Percentiles rank a stretch among this genome's conserved stretches.
phyloP scores from a whole-genome alignment of 306 rosid genomes.

The Sechiopsis laciniata region DNA sequence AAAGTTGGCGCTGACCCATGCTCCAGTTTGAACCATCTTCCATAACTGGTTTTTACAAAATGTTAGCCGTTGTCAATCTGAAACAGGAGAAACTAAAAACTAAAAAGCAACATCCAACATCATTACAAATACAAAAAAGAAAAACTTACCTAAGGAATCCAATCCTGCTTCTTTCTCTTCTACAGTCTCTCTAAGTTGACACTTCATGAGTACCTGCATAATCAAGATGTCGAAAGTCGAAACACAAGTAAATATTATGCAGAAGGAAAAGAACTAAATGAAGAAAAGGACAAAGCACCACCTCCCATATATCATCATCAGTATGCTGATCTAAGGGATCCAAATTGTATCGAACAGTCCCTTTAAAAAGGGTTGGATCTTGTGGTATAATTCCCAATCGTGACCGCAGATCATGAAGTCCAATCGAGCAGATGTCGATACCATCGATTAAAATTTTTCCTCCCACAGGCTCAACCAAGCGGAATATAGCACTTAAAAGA shows the following conservation, averaged over 20 bases:
- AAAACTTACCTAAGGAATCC: constrained; percentile 53
- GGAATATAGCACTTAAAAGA: constrained; percentile 61
- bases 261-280: not conserved
- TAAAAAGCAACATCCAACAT: too few relatives aligned
- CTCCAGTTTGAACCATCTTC: constrained; percentile 97
- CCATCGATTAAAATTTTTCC: constrained; percentile 61
- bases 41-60: constrained; percentile 37
- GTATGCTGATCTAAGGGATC: constrained; percentile 59
- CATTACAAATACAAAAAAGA: too few relatives aligned
- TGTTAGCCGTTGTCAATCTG: not conserved
- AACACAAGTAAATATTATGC: not conserved
- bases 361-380: constrained; percentile 80
- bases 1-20: constrained; percentile 85
- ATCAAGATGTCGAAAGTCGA: not conserved
- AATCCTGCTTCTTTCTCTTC: constrained; percentile 63
- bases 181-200: constrained; percentile 65
- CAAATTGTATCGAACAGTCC: constrained; percentile 67
- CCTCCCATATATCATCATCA: constrained; percentile 82
- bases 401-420: constrained; percentile 79
- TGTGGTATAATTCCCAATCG: constrained; percentile 71
- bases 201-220: constrained; percentile 68
- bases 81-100: too few relatives aligned
- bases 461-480: constrained; percentile 59
- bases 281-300: constrained; percentile 20
- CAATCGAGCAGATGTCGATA: constrained; percentile 60